phyloP scores from a whole-genome alignment of 2,329 filamentous ascomycete genomes.

The Colletotrichum tropicicola region DNA sequence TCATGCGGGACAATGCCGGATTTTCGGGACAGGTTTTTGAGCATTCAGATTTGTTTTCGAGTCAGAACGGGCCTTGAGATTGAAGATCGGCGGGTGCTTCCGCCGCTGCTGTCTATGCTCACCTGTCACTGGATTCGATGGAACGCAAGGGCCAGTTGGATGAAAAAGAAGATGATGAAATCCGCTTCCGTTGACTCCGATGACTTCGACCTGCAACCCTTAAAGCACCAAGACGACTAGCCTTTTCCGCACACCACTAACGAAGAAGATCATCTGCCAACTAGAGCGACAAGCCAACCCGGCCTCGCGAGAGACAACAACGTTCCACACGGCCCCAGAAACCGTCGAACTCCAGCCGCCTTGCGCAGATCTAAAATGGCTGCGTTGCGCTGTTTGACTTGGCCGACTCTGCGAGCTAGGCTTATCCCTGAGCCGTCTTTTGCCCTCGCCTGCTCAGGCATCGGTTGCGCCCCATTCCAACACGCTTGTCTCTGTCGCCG shows the following conservation, averaged over 20 bases:
- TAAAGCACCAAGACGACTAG: background rate
- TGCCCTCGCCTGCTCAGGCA: background rate
- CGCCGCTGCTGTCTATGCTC: no score
- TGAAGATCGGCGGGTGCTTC: no score
- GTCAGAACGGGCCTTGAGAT: no score
- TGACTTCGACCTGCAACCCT: no score
- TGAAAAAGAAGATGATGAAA: no score
- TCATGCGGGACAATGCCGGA: no score
- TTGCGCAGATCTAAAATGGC: background rate
- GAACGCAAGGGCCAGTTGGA: no score
- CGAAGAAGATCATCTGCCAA: background rate
- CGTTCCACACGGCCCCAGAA: background rate
- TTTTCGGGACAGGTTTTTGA: no score
- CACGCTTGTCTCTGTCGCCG: background rate
- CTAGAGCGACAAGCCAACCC: constrained; percentile 1
- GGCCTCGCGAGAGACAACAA: constrained; percentile 2
- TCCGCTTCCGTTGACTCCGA: no score
- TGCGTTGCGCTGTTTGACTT: background rate
- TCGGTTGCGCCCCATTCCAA: background rate
- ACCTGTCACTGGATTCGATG: no score
- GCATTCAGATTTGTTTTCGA: no score
- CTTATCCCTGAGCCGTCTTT: constrained; percentile 18
- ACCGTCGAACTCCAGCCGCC: background rate
- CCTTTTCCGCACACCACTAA: background rate
- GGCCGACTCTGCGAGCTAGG: background rate